Percentiles rank a stretch among this genome's conserved stretches.
Conservation (phyloP, 257 asterid genomes). For the Salvia miltiorrhiza region DNA sequence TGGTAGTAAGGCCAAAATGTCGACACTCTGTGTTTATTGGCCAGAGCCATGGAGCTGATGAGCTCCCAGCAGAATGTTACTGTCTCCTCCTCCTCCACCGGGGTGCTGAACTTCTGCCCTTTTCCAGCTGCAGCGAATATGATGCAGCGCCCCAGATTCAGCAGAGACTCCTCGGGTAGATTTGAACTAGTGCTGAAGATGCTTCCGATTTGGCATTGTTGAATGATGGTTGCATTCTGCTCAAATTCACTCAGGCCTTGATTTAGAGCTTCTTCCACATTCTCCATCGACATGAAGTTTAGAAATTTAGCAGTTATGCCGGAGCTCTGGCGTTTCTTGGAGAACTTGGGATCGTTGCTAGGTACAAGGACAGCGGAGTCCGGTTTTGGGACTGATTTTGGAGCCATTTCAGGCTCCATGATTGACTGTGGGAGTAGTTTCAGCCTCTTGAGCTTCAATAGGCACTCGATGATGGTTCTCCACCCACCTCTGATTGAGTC, state of each 20-base stretch:
- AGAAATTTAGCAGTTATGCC: conserved; percentile 63
- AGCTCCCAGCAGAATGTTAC: conserved; percentile 90
- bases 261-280: conserved; percentile 74
- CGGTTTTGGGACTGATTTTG: conserved; percentile 16
- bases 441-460: conserved; percentile 83
- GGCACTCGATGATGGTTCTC: conserved; percentile 86
- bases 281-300: conserved; percentile 70
- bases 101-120: conserved; percentile 83
- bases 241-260: conserved; percentile 81
- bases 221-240: conserved; percentile 71
- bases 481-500: conserved; percentile 80
- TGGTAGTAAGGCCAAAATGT: conserved; percentile 82
- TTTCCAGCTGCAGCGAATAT: conserved; percentile 81
- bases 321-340: conserved; percentile 32
- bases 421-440: conserved; percentile 74
- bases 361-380: conserved; percentile 32
- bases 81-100: conserved; percentile 82
- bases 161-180: conserved; percentile 63
- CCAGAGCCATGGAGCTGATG: conserved; percentile 40
- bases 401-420: conserved; percentile 45
- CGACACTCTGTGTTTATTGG: conserved; percentile 59
- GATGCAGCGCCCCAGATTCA: conserved; percentile 76
- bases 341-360: conserved; percentile 30
- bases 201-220: conserved; percentile 81
- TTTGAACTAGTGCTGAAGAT: conserved; percentile 68